Percentiles rank a stretch among this genome's conserved stretches.
phyloP scores from a whole-genome alignment of 352 stramenopile species.

The Globisporangium alternatum region DNA sequence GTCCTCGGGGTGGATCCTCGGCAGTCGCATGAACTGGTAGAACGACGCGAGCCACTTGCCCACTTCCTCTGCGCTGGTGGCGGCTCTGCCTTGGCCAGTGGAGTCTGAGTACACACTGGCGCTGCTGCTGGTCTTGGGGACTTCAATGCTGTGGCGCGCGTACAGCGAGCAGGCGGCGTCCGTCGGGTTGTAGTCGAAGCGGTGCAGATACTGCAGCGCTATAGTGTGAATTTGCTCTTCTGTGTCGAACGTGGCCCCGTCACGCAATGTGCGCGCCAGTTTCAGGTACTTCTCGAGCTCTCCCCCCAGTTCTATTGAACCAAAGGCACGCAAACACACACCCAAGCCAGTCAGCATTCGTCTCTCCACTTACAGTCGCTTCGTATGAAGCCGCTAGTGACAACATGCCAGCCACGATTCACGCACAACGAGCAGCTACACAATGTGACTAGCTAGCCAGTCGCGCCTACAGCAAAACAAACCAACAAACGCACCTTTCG shows the following conservation, averaged over 20 bases:
- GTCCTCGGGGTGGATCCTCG: conserved; percentile 31
- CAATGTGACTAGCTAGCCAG: background rate
- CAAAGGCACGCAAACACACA: background rate
- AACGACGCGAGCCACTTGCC: conserved; percentile 62
- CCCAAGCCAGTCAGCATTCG: background rate
- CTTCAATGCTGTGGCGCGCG: conserved; percentile 75
- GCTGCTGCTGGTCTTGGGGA: conserved; percentile 32
- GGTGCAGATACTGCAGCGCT: conserved; percentile 75
- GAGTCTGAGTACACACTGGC: background rate
- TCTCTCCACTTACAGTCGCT: background rate
- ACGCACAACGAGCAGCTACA: background rate
- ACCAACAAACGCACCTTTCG: conserved; percentile 34
- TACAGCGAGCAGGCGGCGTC: conserved; percentile 82
- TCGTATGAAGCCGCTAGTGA: background rate
- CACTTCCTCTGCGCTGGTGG: conserved; percentile 33
- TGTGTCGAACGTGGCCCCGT: conserved; percentile 78
- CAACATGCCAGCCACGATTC: background rate
- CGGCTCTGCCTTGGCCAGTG: background rate
- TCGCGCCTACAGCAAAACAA: background rate
- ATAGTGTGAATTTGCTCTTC: conserved; percentile 68
- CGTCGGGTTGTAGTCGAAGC: conserved; percentile 76
- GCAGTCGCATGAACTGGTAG: conserved; percentile 55
- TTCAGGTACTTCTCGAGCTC: conserved; percentile 83
- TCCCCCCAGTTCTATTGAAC: conserved; percentile 36
- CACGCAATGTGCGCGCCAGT: conserved; percentile 65